phyloP scores from a whole-genome alignment of 768 basidiomycete species.

The Psilocybe azurescens region DNA sequence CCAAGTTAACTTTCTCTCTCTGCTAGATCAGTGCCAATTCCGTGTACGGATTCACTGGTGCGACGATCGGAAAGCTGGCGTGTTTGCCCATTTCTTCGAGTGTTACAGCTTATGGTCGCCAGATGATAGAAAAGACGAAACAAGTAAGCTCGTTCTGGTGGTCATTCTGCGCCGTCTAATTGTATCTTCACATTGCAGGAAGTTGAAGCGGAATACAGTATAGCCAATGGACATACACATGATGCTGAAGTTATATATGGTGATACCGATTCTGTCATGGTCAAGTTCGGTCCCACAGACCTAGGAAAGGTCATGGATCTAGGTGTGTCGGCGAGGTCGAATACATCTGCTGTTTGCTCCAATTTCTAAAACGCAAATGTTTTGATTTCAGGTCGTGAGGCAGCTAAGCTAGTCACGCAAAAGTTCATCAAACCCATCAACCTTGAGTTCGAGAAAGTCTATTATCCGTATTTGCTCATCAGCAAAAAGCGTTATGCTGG shows the following conservation, averaged over 20 bases:
- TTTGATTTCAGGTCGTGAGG: conserved; percentile 76
- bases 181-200: conserved; percentile 48
- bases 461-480: conserved; percentile 97
- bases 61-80: conserved; percentile 95
- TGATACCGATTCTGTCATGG: conserved; percentile 99
- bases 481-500: conserved; percentile 99
- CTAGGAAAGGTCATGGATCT: conserved; percentile 87
- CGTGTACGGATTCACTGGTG: conserved; percentile 98
- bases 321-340: conserved; percentile 52
- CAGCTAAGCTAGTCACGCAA: conserved; percentile 87
- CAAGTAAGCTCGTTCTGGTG: conserved; percentile 46
- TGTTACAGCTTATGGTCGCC: conserved; percentile 93
- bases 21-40: conserved; percentile 95
- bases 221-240: conserved; percentile 83
- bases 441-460: conserved; percentile 99
- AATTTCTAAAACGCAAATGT: background rate
- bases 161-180: background rate
- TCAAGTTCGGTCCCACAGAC: conserved; percentile 92
- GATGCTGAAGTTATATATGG: conserved; percentile 97
- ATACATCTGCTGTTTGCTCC: background rate
- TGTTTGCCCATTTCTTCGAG: conserved; percentile 97
- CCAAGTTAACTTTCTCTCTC: background rate
- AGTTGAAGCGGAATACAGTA: conserved; percentile 87
- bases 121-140: conserved; percentile 99
- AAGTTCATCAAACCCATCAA: conserved; percentile 97